These are phyloP conservation scores for Hericium coralloides DNA, from an alignment of 768 basidiomycete species.

Conservation along the genomic window DNA sequence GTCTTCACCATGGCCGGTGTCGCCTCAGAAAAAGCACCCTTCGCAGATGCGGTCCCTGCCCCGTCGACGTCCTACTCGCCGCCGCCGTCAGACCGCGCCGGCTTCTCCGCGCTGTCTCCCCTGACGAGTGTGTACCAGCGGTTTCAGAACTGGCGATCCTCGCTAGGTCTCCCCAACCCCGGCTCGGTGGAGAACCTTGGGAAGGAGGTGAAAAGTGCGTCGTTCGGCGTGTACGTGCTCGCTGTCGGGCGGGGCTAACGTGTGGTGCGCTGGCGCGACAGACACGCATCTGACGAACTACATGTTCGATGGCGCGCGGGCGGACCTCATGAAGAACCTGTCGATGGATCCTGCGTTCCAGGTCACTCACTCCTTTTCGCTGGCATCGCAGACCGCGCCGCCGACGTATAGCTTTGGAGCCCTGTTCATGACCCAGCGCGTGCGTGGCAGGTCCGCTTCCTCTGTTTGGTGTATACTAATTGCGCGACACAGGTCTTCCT, in stretches of 20 bases:
- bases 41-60: not conserved
- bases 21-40: slow-evolving; percentile 4
- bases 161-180: slow-evolving; percentile 81
- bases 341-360: slow-evolving; percentile 96
- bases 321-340: slow-evolving; percentile 89
- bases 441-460: slow-evolving; percentile 24
- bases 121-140: slow-evolving; percentile 60
- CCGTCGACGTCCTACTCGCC: not conserved
- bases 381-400: slow-evolving; percentile 78
- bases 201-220: slow-evolving; percentile 85
- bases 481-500: slow-evolving; percentile 60
- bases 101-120: slow-evolving; percentile 30
- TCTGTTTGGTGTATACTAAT: not conserved
- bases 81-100: slow-evolving; percentile 2
- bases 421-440: slow-evolving; percentile 79
- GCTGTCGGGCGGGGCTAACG: not conserved
- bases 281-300: slow-evolving; percentile 90
- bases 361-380: slow-evolving; percentile 90
- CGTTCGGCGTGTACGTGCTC: not conserved
- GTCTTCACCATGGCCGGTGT: slow-evolving; percentile 6
- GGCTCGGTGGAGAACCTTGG: slow-evolving; percentile 88
- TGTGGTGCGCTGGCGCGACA: slow-evolving; percentile 22
- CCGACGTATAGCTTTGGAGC: slow-evolving; percentile 94
- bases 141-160: slow-evolving; percentile 74
- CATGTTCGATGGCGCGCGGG: slow-evolving; percentile 95